These are phyloP conservation scores for Sphenostylis stenocarpa DNA, from an alignment of 306 rosid species.

Conservation along the genomic window DNA sequence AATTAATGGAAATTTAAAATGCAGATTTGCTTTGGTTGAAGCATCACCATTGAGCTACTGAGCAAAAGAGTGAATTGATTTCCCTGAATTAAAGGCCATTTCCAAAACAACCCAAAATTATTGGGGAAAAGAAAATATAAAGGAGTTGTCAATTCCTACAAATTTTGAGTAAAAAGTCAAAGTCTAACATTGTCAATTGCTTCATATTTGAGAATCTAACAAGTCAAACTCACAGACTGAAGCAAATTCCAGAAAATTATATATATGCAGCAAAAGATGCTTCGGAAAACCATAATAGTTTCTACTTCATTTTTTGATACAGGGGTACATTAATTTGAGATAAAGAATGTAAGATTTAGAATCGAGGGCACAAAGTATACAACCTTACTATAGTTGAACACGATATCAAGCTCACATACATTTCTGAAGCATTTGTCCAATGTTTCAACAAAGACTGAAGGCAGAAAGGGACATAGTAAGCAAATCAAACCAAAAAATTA, in stretches of 20 bases:
- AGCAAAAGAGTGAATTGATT: neutral
- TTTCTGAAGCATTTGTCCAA: slow-evolving; percentile 97
- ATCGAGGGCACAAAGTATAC: slow-evolving; percentile 20
- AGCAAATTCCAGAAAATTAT: slow-evolving; percentile 3
- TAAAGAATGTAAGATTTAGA: slow-evolving; percentile 27
- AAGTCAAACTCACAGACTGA: neutral
- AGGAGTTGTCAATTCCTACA: neutral
- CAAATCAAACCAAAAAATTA: slow-evolving; percentile 13
- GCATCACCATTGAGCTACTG: neutral
- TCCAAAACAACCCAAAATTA: slow-evolving; percentile 1
- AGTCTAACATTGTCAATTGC: neutral
- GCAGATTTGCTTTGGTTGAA: neutral
- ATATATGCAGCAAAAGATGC: slow-evolving; percentile 9
- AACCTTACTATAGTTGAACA: slow-evolving; percentile 94
- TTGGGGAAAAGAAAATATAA: neutral
- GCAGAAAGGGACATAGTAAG: slow-evolving; percentile 38
- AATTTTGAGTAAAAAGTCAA: neutral
- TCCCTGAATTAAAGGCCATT: neutral
- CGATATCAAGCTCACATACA: slow-evolving; percentile 93
- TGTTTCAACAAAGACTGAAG: slow-evolving; percentile 93
- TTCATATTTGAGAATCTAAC: neutral
- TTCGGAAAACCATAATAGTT: slow-evolving; percentile 10
- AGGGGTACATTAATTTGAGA: neutral
- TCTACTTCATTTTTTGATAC: slow-evolving; percentile 21
- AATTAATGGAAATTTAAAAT: slow-evolving; percentile 12